phyloP scores from a whole-genome alignment of 257 asterid genomes.

The Penstemon eatonii region DNA sequence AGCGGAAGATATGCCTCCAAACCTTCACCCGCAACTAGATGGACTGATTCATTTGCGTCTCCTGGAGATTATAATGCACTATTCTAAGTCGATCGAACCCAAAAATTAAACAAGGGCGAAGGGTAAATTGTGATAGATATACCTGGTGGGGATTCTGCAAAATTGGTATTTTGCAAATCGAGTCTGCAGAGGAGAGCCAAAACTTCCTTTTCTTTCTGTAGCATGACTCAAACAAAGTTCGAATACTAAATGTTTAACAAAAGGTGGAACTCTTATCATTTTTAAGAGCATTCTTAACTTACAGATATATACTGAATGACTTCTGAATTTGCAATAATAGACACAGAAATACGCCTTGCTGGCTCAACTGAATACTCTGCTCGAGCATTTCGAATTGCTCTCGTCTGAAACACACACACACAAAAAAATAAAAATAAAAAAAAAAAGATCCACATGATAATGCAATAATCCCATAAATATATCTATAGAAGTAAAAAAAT shows the following conservation, averaged over 20 bases:
- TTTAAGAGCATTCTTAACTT: constrained; percentile 33
- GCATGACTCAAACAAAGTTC: constrained; percentile 20
- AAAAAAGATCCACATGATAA: constrained; percentile 22
- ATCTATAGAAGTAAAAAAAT: constrained; percentile 3
- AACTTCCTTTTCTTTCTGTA: constrained; percentile 85
- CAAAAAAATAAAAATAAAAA: constrained; percentile 27
- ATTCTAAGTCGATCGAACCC: constrained; percentile 13
- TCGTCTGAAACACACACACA: constrained; percentile 50
- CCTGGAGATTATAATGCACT: constrained; percentile 51
- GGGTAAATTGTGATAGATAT: constrained; percentile 16
- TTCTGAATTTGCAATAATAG: constrained; percentile 79
- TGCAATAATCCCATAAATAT: constrained; percentile 9
- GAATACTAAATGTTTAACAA: neutral
- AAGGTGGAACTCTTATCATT: too few species aligned
- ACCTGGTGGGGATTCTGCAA: constrained; percentile 76
- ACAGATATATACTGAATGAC: constrained; percentile 80
- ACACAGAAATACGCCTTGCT: constrained; percentile 81
- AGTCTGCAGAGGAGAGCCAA: constrained; percentile 87
- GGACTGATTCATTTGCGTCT: constrained; percentile 79
- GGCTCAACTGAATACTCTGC: constrained; percentile 99
- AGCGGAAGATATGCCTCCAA: constrained; percentile 98
- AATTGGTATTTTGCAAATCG: constrained; percentile 66
- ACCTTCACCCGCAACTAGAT: constrained; percentile 91
- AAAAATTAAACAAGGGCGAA: constrained; percentile 3
- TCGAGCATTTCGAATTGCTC: constrained; percentile 92